phyloP scores from a whole-genome alignment of 2,329 filamentous ascomycete species.

The Colletotrichum coccodes region DNA sequence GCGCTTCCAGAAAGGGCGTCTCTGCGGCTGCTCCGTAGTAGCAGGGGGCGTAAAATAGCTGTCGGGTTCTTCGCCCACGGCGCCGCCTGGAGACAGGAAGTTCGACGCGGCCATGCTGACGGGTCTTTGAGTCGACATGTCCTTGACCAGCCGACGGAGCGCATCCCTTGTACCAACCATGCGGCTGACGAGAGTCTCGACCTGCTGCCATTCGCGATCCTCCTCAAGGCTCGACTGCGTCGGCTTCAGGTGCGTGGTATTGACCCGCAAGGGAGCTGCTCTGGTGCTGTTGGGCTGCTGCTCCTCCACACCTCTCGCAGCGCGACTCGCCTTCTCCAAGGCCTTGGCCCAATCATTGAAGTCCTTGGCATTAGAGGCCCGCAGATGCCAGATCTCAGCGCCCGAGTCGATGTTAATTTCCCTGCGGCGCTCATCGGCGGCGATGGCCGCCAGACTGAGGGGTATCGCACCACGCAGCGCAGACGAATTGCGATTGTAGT shows the following conservation, averaged over 20 bases:
- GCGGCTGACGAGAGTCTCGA: slow-evolving; percentile 86
- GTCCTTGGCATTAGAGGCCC: slow-evolving; percentile 83
- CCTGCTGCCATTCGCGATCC: slow-evolving; percentile 85
- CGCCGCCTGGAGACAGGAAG: slow-evolving; percentile 48
- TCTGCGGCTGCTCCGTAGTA: slow-evolving; percentile 59
- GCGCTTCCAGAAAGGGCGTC: slow-evolving; percentile 88
- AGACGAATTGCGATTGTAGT: slow-evolving; percentile 92
- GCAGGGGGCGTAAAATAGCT: slow-evolving; percentile 60
- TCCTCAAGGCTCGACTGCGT: slow-evolving; percentile 61
- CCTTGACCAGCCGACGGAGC: slow-evolving; percentile 84
- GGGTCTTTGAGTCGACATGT: slow-evolving; percentile 76
- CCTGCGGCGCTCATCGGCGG: slow-evolving; percentile 85
- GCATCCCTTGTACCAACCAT: slow-evolving; percentile 91
- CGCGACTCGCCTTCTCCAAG: slow-evolving; percentile 82
- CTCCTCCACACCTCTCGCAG: slow-evolving; percentile 62
- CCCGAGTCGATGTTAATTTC: slow-evolving; percentile 98
- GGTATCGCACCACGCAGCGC: slow-evolving; percentile 93
- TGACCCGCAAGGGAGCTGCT: slow-evolving; percentile 39
- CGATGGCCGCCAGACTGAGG: slow-evolving; percentile 88
- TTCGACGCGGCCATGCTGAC: slow-evolving; percentile 44
- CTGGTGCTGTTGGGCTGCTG: slow-evolving; percentile 31
- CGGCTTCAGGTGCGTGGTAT: slow-evolving; percentile 38
- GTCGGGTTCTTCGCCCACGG: slow-evolving; percentile 56
- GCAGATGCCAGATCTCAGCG: slow-evolving; percentile 95
- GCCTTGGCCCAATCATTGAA: slow-evolving; percentile 90